These are phyloP conservation scores for Claviceps sp. DNA, from an alignment of 2,329 filamentous ascomycete genomes.

Conservation along the genomic window DNA sequence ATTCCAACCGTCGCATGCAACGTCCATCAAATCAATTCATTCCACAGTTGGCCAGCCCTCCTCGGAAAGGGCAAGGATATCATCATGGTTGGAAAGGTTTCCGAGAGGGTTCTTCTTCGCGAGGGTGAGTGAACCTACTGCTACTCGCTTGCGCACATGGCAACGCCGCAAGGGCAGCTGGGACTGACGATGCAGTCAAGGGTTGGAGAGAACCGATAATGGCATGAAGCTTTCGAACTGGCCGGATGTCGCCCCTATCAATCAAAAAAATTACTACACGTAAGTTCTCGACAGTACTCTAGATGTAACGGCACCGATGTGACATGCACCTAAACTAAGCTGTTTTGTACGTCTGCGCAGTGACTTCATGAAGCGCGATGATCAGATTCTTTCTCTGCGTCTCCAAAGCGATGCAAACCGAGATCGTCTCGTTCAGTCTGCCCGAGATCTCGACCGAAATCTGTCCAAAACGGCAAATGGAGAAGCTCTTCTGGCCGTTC, in stretches of 20 bases:
- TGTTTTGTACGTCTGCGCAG: conserved; percentile 30
- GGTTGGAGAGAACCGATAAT: conserved; percentile 93
- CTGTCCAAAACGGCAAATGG: conserved; percentile 61
- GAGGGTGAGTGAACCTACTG: conserved; percentile 33
- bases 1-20: not conserved
- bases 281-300: conserved; percentile 27
- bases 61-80: not conserved
- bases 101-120: conserved; percentile 48
- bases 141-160: conserved; percentile 10
- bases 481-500: conserved; percentile 47
- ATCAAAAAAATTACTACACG: conserved; percentile 99
- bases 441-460: conserved; percentile 77
- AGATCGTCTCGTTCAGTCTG: conserved; percentile 70
- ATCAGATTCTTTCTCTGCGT: conserved; percentile 81
- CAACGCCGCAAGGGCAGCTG: not conserved
- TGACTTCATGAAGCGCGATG: conserved; percentile 96
- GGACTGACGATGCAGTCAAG: conserved; percentile 30
- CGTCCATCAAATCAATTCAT: not conserved
- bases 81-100: conserved; percentile 50
- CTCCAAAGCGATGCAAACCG: conserved; percentile 78
- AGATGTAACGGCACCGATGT: not conserved
- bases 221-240: conserved; percentile 91
- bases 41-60: not conserved
- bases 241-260: conserved; percentile 87
- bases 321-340: not conserved